These are phyloP conservation scores for Barnettozyma hawaiiensis DNA, from an alignment of 1,139 yeast species.

Conservation along the genomic window DNA sequence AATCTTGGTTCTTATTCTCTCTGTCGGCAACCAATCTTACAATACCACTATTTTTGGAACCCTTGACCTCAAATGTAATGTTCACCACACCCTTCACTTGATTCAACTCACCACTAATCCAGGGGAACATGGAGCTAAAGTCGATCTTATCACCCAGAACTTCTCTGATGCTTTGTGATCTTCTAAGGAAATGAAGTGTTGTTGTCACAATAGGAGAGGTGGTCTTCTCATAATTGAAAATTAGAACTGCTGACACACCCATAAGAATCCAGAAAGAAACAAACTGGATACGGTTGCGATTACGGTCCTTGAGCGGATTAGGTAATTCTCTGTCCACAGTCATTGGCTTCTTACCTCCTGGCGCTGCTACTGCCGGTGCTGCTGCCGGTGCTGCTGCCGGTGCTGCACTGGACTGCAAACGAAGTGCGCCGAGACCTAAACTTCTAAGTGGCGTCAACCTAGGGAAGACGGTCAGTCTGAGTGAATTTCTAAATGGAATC, in stretches of 20 bases:
- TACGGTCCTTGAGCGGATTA: slow-evolving; percentile 60
- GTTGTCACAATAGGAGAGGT: slow-evolving; percentile 84
- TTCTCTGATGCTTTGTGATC: slow-evolving; percentile 63
- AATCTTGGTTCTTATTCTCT: slow-evolving; percentile 49
- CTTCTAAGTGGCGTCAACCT: background rate
- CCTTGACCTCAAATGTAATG: slow-evolving; percentile 64
- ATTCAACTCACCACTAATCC: slow-evolving; percentile 83
- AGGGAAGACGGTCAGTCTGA: background rate
- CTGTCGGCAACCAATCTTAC: slow-evolving; percentile 56
- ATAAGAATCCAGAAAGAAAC: slow-evolving; percentile 58
- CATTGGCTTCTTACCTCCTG: slow-evolving; percentile 35
- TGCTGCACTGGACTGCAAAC: slow-evolving; percentile 11
- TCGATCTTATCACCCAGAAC: slow-evolving; percentile 71
- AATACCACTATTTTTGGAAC: slow-evolving; percentile 48
- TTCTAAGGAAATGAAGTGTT: slow-evolving; percentile 78
- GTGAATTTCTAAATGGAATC: slow-evolving; percentile 3
- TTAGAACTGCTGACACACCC: slow-evolving; percentile 58
- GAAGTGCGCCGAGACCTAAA: slow-evolving; percentile 1
- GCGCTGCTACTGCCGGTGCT: background rate
- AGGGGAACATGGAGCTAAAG: slow-evolving; percentile 69
- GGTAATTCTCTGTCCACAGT: slow-evolving; percentile 64
- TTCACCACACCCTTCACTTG: slow-evolving; percentile 79
- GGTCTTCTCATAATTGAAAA: slow-evolving; percentile 88
- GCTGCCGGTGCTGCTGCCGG: background rate
- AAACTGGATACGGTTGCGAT: slow-evolving; percentile 49